Evolutionary conservation across 208 protist species (phyloP), one percentile per base, ranked within the genome.

Genomic region (Perkinsela sp.): DNA sequence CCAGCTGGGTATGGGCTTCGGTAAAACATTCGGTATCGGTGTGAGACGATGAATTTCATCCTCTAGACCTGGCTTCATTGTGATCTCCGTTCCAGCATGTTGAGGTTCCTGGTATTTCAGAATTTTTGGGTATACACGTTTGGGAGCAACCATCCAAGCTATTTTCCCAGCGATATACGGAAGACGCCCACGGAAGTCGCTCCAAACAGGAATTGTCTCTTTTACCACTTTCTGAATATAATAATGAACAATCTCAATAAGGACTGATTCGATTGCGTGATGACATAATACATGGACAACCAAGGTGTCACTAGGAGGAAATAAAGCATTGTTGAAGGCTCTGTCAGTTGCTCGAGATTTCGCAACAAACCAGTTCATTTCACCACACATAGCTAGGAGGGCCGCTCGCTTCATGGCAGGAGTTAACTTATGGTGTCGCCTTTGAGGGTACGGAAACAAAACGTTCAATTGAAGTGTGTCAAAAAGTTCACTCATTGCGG

Each of bases 201-300:
- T 70, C 80, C 80, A 88, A 16, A 88, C 77, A 1, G 82, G 77
- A 1, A 75, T 73, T 2, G 76, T 77, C 71, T 88, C 85, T 30
- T 83, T 77, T 48, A 90, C 79, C 0, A 86, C 74, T 28, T 75
- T 72, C 74, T 90, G 82, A 73, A 90, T 70, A 1, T 73, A 74
- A 30, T 73, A 69, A 73, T 90, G 82, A 0, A 87, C 67, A 16
- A 88, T 72, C 68, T 88, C 82, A 0, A 80, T 72, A 1, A 90
- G 67, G 1, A 86, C 30, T 31, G 82, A 83, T 67, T 88, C 85
- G 66, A 81, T 72, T 1, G 78, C 75, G 72, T 90, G 85, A 0
- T 76, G 75, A 15, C 79, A 77, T 28, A 90, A 72, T 29, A 90
- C 82, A 71, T 90, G 74, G n/a, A 79, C 71, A 30, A 90, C 85